These are phyloP conservation scores for Quercus gilva DNA, from an alignment of 306 rosid species.

Conservation along the genomic window DNA sequence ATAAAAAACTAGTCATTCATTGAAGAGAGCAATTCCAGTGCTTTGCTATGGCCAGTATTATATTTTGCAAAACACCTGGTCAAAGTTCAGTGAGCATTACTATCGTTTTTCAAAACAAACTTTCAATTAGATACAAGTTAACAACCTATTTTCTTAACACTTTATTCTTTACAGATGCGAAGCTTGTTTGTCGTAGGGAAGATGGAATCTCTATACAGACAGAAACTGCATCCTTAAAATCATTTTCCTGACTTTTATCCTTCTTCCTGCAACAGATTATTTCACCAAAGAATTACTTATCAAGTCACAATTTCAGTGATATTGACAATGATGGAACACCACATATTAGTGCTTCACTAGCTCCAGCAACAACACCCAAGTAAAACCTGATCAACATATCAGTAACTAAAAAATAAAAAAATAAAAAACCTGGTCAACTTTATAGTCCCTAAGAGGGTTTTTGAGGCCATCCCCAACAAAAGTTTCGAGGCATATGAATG, in stretches of 20 bases:
- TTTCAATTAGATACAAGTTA: not conserved
- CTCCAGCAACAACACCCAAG: constrained; percentile 93
- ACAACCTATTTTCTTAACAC: not conserved
- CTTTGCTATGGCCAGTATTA: not conserved
- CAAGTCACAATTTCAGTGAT: constrained; percentile 77
- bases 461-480: too few species aligned
- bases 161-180: constrained; percentile 13
- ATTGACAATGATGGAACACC: constrained; percentile 85
- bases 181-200: constrained; percentile 84
- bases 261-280: constrained; percentile 65
- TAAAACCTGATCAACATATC: constrained; percentile 55
- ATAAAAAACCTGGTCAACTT: too few species aligned
- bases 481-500: too few species aligned
- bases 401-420: constrained; percentile 9
- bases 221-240: constrained; percentile 86
- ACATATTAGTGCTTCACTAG: constrained; percentile 78
- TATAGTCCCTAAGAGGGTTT: too few species aligned
- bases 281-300: constrained; percentile 8
- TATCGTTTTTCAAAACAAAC: not conserved
- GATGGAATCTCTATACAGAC: constrained; percentile 84
- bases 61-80: not conserved
- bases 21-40: too few species aligned
- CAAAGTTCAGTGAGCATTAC: not conserved
- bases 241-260: constrained; percentile 83
- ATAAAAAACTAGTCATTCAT: not conserved